Percentiles rank a stretch among this genome's conserved stretches.
These are phyloP conservation scores for Pseudoscleropodium purum DNA, from an alignment of 225 moss, liverwort and hornwort genomes.

Conservation along the genomic window DNA sequence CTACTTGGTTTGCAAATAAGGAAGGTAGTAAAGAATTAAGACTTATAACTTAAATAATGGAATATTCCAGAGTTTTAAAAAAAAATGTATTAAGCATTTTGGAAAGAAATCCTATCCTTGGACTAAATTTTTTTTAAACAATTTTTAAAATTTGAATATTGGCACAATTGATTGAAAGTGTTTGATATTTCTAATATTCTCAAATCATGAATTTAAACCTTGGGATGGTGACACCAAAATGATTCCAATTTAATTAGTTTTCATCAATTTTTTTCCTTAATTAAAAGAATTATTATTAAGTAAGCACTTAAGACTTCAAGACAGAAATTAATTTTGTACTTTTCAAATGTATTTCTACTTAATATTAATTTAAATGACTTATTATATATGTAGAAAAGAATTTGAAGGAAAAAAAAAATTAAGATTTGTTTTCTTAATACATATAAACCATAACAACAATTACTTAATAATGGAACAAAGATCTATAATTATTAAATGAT, in stretches of 20 bases:
- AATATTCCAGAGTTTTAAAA: not conserved
- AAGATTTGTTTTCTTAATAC: fast-evolving
- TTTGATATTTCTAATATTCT: not conserved
- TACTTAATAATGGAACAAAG: not conserved
- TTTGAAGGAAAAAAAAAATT: not conserved
- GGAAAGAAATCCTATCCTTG: not conserved
- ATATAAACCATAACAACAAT: not conserved
- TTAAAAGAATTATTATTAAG: fast-evolving
- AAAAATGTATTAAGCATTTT: not conserved
- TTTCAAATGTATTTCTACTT: not conserved
- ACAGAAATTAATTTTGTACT: not conserved
- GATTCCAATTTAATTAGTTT: not conserved
- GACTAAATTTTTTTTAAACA: fast-evolving
- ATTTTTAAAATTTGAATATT: not conserved
- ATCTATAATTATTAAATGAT: not conserved
- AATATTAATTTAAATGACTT: not conserved
- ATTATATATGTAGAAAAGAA: not conserved
- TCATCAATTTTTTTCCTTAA: not conserved
- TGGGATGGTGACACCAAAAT: not conserved
- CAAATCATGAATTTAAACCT: not conserved
- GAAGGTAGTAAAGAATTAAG: not conserved
- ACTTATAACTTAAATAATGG: not conserved
- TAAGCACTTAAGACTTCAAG: not conserved
- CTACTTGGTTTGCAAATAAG: not conserved
- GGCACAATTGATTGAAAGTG: not conserved